Conservation (phyloP, 768 basidiomycete species). For the Goffeauzyma gilvescens region DNA sequence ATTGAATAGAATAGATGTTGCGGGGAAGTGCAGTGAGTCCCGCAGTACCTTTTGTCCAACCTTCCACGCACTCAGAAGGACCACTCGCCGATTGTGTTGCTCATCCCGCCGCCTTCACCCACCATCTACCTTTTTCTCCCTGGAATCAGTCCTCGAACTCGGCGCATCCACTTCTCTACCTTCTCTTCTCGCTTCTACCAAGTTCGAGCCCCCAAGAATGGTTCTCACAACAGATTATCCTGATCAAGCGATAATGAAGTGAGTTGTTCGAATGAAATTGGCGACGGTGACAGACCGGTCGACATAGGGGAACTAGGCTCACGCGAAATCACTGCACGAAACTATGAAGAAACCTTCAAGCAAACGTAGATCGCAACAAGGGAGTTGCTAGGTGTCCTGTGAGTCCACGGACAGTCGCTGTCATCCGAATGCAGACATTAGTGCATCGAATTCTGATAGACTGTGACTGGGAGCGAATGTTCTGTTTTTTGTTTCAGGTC, state of each 20-base stretch:
- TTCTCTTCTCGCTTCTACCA: slow-evolving; percentile 4
- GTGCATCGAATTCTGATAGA: too few relatives aligned
- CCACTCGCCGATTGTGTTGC: neutral
- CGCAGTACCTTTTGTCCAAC: too few relatives aligned
- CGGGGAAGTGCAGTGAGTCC: slow-evolving; percentile 3
- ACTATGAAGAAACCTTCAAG: slow-evolving; percentile 4
- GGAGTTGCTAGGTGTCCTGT: slow-evolving; percentile 4
- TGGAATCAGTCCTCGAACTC: slow-evolving; percentile 12
- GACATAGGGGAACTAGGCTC: too few relatives aligned
- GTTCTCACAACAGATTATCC: slow-evolving; percentile 11
- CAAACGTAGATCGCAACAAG: slow-evolving; percentile 3
- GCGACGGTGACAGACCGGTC: too few relatives aligned
- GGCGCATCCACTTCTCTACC: slow-evolving; percentile 9
- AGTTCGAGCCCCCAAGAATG: neutral
- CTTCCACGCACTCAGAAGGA: neutral
- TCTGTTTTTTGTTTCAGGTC: neutral
- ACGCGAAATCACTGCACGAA: neutral
- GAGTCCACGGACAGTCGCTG: too few relatives aligned
- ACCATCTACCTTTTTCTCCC: neutral
- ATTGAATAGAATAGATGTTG: neutral
- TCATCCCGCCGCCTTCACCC: neutral
- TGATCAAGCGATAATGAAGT: slow-evolving; percentile 8
- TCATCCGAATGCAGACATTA: neutral
- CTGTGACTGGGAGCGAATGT: neutral
- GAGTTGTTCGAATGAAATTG: neutral